Percentiles rank a stretch among this genome's conserved stretches.
Evolutionary conservation across 2,329 filamentous ascomycete genomes (phyloP).

Genomic region (Fusarium fracticaudum): DNA sequence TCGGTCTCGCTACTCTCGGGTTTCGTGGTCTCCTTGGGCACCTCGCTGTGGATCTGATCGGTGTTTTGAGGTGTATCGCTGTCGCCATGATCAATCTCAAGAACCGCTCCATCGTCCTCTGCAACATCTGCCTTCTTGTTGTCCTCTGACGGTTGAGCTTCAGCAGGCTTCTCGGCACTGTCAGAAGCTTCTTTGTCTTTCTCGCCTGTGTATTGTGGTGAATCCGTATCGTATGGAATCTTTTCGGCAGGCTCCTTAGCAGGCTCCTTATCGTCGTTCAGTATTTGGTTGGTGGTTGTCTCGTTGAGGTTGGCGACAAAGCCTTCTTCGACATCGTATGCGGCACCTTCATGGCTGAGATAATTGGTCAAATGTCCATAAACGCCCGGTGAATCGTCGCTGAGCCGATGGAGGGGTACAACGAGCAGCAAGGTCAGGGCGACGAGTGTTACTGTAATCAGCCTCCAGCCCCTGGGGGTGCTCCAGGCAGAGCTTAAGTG

Average conservation of each 20-base stretch:
- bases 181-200: constrained; percentile 8
- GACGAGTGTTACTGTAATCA: constrained; percentile 41
- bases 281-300: constrained; percentile 39
- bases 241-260: constrained; percentile 3
- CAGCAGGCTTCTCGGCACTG: neutral
- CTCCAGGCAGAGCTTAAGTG: constrained; percentile 41
- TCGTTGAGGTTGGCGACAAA: constrained; percentile 46
- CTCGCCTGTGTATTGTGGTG: constrained; percentile 16
- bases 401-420: constrained; percentile 46
- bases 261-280: constrained; percentile 10
- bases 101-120: neutral
- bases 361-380: constrained; percentile 46
- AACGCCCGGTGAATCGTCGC: constrained; percentile 42
- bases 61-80: neutral
- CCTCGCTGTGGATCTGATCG: neutral
- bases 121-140: neutral
- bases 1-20: neutral
- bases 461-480: constrained; percentile 43
- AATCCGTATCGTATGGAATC: constrained; percentile 10
- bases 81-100: constrained; percentile 2
- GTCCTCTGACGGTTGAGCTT: neutral
- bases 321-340: constrained; percentile 46
- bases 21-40: neutral
- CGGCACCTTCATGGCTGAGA: constrained; percentile 44
- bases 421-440: constrained; percentile 43